A percentile compares a stretch with the other conserved stretches of the same genome.
Evolutionary conservation across 163 green algal species (phyloP).

Genomic region (Volvox carteri): DNA sequence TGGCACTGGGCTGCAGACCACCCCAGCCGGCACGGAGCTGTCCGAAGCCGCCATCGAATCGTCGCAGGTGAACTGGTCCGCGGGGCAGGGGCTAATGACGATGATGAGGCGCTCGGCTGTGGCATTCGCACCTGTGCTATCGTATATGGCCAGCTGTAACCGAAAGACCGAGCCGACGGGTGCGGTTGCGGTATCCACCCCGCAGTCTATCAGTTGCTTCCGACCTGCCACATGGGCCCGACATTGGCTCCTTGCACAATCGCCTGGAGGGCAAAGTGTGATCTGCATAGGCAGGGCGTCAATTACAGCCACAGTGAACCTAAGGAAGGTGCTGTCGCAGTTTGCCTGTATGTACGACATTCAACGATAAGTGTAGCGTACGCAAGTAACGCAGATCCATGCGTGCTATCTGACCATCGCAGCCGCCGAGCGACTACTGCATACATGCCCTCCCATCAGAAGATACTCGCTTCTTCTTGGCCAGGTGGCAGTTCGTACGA

Average conservation of each 20-base stretch:
- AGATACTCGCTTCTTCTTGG: too few species aligned
- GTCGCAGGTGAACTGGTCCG: background rate
- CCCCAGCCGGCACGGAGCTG: background rate
- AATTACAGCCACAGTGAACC: too few species aligned
- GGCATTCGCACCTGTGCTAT: conserved; percentile 1
- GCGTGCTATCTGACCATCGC: too few species aligned
- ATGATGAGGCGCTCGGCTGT: background rate
- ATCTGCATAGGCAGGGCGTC: too few species aligned
- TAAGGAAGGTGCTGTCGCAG: too few species aligned
- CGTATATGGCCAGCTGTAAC: conserved; percentile 29
- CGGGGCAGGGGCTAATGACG: conserved; percentile 14
- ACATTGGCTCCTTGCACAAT: conserved; percentile 18
- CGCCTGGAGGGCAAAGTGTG: background rate
- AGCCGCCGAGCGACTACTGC: too few species aligned
- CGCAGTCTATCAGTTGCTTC: conserved; percentile 34
- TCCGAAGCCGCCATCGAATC: background rate
- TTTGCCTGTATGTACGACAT: too few species aligned
- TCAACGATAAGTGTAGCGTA: too few species aligned
- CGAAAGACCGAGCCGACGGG: background rate
- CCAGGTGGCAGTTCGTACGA: too few species aligned
- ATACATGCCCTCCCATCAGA: too few species aligned
- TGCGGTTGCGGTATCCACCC: conserved; percentile 12
- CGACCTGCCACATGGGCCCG: conserved; percentile 4
- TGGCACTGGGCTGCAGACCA: background rate
- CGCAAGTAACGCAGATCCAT: too few species aligned